phyloP scores from a whole-genome alignment of 192 early-diverging fungal species.

The Geranomyces michiganensis region DNA sequence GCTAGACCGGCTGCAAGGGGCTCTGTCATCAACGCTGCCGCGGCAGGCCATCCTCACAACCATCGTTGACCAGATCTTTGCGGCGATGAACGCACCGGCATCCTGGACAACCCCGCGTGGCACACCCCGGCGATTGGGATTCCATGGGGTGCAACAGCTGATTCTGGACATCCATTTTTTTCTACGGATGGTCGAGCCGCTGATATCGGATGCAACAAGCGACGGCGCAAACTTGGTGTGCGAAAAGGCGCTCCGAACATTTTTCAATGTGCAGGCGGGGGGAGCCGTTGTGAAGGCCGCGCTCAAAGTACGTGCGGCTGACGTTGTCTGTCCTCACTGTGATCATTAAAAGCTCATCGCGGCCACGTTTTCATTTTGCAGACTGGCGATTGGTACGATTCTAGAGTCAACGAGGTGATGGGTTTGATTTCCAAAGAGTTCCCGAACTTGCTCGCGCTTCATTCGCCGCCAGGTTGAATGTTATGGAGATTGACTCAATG shows the following conservation, averaged over 20 bases:
- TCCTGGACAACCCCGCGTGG: constrained; percentile 10
- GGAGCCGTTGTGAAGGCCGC: constrained; percentile 27
- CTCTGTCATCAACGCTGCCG: constrained; percentile 21
- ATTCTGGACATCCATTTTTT: constrained; percentile 63
- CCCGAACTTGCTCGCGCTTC: constrained; percentile 21
- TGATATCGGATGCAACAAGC: constrained; percentile 45
- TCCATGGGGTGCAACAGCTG: constrained; percentile 59
- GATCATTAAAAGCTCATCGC: not conserved
- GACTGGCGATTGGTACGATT: constrained; percentile 57
- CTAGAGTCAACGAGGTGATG: constrained; percentile 45
- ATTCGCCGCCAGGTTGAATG: no score
- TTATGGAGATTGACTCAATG: no score
- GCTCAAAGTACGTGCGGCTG: constrained; percentile 43
- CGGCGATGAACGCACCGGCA: constrained; percentile 17
- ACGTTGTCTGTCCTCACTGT: not conserved
- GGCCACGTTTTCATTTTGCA: not conserved
- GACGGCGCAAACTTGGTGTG: constrained; percentile 52
- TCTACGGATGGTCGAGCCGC: constrained; percentile 38
- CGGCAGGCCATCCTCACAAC: constrained; percentile 5
- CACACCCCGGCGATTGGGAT: constrained; percentile 46
- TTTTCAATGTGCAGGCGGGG: constrained; percentile 49
- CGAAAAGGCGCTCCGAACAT: constrained; percentile 51
- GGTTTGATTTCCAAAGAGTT: constrained; percentile 24
- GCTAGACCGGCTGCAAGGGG: constrained; percentile 16
- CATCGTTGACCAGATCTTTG: constrained; percentile 29